Evolutionary conservation across 2,329 filamentous ascomycete genomes (phyloP).

Genomic region (Alternaria hordeiaustralica): DNA sequence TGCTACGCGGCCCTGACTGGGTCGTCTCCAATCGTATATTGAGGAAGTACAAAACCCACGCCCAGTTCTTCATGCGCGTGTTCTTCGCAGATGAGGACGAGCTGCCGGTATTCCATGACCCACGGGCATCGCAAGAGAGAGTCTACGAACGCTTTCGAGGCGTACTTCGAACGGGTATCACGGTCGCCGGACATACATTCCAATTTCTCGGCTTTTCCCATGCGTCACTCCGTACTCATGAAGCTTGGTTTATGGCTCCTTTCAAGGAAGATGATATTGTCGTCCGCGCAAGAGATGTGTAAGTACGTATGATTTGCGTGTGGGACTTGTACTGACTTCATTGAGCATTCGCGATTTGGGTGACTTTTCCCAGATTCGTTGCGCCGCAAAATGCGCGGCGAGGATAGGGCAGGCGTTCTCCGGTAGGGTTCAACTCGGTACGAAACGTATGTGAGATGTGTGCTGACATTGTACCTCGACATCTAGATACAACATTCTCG

Average conservation of each 20-base stretch:
- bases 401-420: conserved; percentile 75
- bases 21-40: conserved; percentile 62
- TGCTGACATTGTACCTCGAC: neutral
- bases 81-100: conserved; percentile 78
- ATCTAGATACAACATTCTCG: conserved; percentile 72
- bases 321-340: neutral
- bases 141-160: conserved; percentile 60
- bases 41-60: conserved; percentile 30
- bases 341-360: conserved; percentile 32
- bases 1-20: conserved; percentile 57
- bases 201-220: conserved; percentile 45
- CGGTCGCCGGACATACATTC: conserved; percentile 35
- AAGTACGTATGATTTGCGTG: neutral
- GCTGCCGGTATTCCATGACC: conserved; percentile 65
- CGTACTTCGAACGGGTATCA: conserved; percentile 65
- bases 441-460: neutral
- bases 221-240: conserved; percentile 38
- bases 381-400: conserved; percentile 65
- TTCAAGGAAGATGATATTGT: conserved; percentile 46
- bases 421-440: neutral
- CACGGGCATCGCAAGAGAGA: conserved; percentile 37
- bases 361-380: conserved; percentile 56
- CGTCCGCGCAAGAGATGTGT: conserved; percentile 63
- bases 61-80: conserved; percentile 59
- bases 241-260: conserved; percentile 44